phyloP scores from a whole-genome alignment of 768 basidiomycete genomes.

The Butyriboletus loyo region DNA sequence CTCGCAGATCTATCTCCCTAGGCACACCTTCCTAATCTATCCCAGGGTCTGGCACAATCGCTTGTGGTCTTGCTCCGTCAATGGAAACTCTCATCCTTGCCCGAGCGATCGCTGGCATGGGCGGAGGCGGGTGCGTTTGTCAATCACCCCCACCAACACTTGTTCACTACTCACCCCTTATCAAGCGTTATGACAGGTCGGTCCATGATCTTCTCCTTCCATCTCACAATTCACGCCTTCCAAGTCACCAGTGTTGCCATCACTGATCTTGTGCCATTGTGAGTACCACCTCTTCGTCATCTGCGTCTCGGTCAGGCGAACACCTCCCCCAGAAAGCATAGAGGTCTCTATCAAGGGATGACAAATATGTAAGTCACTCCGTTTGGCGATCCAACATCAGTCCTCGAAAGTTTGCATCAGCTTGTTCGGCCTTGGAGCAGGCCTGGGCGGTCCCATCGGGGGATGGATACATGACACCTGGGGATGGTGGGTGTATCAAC shows the following conservation, averaged over 20 bases:
- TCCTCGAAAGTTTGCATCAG: slow-evolving; percentile 36
- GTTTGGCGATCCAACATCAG: slow-evolving; percentile 1
- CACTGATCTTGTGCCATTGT: slow-evolving; percentile 88
- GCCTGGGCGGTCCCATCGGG: slow-evolving; percentile 75
- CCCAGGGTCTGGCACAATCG: slow-evolving; percentile 74
- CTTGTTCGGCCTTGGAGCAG: slow-evolving; percentile 80
- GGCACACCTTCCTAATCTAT: slow-evolving; percentile 17
- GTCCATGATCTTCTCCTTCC: slow-evolving; percentile 6
- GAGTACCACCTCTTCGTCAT: slow-evolving; percentile 30
- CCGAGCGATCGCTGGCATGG: slow-evolving; percentile 87
- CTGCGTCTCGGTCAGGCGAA: neutral
- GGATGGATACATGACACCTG: slow-evolving; percentile 84
- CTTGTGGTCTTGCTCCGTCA: slow-evolving; percentile 82
- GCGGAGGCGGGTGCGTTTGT: slow-evolving; percentile 77
- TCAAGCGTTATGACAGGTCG: slow-evolving; percentile 81
- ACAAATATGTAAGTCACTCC: slow-evolving; percentile 67
- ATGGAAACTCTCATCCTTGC: slow-evolving; percentile 82
- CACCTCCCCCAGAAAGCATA: slow-evolving; percentile 55
- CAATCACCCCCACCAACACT: neutral
- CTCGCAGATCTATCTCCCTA: slow-evolving; percentile 16
- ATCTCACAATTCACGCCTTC: slow-evolving; percentile 19
- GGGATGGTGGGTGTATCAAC: slow-evolving; percentile 62
- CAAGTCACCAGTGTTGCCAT: slow-evolving; percentile 81
- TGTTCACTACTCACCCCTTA: slow-evolving; percentile 13
- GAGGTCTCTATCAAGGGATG: slow-evolving; percentile 90